Evolutionary conservation across 2,329 filamentous ascomycete genomes (phyloP).

Genomic region (Lecanosticta acicola): DNA sequence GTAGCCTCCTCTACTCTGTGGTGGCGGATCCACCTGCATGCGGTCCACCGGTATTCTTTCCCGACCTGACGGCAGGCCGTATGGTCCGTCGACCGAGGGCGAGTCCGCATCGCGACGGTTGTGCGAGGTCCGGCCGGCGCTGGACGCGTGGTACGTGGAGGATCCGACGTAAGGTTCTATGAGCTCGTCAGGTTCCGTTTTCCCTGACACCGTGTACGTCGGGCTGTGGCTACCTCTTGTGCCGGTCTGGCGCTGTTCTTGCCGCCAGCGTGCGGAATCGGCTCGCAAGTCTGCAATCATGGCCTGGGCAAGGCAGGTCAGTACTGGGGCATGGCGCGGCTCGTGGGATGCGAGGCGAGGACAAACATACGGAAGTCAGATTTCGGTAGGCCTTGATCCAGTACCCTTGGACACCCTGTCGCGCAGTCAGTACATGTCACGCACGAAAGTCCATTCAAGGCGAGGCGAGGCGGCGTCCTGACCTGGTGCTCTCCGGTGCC

Average conservation of each 20-base stretch:
- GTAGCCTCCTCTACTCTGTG: constrained; percentile 20
- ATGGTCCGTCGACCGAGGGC: constrained; percentile 29
- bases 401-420: constrained; percentile 42
- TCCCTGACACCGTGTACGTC: constrained; percentile 37
- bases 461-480: constrained; percentile 22
- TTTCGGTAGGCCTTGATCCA: constrained; percentile 49
- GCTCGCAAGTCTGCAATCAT: constrained; percentile 47
- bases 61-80: constrained; percentile 23
- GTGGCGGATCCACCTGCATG: constrained; percentile 29
- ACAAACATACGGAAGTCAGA: constrained; percentile 42
- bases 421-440: constrained; percentile 16
- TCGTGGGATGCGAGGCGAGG: neutral
- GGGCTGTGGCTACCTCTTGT: constrained; percentile 44
- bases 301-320: constrained; percentile 32
- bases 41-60: constrained; percentile 25
- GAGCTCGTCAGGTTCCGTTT: constrained; percentile 34
- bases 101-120: constrained; percentile 37
- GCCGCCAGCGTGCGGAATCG: constrained; percentile 44
- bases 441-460: constrained; percentile 4
- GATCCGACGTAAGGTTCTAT: constrained; percentile 29
- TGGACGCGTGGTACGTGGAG: constrained; percentile 41
- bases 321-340: neutral
- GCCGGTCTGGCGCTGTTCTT: constrained; percentile 33
- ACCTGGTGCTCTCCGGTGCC: constrained; percentile 44
- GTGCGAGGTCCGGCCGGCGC: constrained; percentile 36